Conservation (phyloP, 257 asterid species). For the Fraxinus anomala region DNA sequence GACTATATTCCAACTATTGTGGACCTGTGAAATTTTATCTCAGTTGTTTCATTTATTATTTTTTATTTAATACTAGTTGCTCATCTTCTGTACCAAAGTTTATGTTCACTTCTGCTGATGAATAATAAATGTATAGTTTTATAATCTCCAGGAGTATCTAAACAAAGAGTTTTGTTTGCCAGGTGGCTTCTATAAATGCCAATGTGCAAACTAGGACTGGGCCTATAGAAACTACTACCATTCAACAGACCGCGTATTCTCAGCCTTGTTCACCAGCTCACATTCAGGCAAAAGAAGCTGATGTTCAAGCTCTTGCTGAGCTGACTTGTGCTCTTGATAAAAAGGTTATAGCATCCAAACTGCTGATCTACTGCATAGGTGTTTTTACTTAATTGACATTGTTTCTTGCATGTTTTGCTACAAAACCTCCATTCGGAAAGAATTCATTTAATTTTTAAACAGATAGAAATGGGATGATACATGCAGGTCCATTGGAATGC, state of each 20-base stretch:
- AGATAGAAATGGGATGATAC: too few relatives aligned
- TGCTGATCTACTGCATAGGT: not conserved
- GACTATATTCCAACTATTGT: not conserved
- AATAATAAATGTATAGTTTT: not conserved
- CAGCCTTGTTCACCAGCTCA: constrained; percentile 47
- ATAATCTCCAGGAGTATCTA: not conserved
- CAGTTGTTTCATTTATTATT: not conserved
- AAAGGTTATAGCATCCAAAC: constrained; percentile 56
- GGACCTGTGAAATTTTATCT: not conserved
- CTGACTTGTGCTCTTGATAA: constrained; percentile 84
- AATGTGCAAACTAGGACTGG: constrained; percentile 41
- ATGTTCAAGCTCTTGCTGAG: constrained; percentile 77
- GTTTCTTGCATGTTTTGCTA: not conserved
- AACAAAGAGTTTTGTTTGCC: constrained; percentile 17
- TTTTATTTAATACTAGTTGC: not conserved
- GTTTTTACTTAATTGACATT: not conserved
- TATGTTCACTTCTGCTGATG: not conserved
- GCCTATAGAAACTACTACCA: constrained; percentile 37
- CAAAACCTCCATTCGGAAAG: not conserved
- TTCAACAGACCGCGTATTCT: constrained; percentile 45
- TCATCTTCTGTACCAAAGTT: not conserved
- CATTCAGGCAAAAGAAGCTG: constrained; percentile 90
- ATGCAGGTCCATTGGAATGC: too few relatives aligned
- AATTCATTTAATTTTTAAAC: too few relatives aligned
- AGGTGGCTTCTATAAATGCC: constrained; percentile 56